phyloP scores from a whole-genome alignment of 2,329 filamentous ascomycete species.

The Fusarium globosum region DNA sequence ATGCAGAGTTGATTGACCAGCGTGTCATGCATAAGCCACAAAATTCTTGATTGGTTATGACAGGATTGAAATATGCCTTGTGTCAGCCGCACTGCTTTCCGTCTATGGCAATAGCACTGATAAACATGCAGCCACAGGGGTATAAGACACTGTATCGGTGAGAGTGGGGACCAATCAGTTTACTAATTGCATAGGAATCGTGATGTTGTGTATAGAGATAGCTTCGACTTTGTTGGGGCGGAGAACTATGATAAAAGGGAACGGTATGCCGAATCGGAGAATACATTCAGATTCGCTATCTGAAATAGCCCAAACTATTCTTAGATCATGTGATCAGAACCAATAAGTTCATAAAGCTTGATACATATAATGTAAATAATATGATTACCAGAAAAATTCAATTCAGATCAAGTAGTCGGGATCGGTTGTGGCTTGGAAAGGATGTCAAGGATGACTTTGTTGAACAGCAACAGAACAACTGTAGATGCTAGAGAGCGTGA shows the following conservation, averaged over 20 bases:
- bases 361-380: fast-evolving
- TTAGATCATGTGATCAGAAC: fast-evolving
- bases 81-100: background rate
- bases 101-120: background rate
- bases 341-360: fast-evolving
- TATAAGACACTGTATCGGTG: background rate
- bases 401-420: fast-evolving
- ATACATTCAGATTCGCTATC: fast-evolving
- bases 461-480: background rate
- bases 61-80: background rate
- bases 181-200: background rate
- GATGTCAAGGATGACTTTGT: fast-evolving
- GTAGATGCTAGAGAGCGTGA: no score
- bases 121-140: background rate
- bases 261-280: background rate
- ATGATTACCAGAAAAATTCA: fast-evolving
- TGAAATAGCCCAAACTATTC: fast-evolving
- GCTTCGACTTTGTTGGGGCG: fast-evolving
- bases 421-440: fast-evolving
- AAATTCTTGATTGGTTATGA: background rate
- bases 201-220: background rate
- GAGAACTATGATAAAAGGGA: fast-evolving
- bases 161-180: background rate
- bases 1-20: background rate
- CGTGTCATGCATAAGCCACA: constrained; percentile 8